Evolutionary conservation across 2,329 filamentous ascomycete genomes (phyloP), one percentile per base, ranked within the genome.

Genomic region (Colletotrichum acutatum): DNA sequence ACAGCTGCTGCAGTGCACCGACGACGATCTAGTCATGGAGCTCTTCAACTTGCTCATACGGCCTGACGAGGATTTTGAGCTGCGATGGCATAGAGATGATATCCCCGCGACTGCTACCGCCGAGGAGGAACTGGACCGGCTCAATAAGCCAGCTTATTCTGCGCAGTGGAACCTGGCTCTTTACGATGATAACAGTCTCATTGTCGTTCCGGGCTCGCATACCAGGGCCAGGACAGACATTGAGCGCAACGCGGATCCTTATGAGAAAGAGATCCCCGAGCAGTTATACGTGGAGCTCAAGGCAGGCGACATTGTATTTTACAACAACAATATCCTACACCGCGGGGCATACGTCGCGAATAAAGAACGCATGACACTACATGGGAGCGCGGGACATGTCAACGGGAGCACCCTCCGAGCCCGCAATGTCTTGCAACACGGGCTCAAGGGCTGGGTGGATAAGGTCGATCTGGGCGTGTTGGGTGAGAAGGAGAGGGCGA

Each of bases 141-240:
- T 97, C 64, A 79, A 80, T 1, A 84, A 89, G 74, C 89, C 90
- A 0, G 90, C 92, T 69, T 90, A 89, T 77, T 94, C 97, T 78
- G 92, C 94, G 49, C 95, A 98, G 84, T 98, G 94, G 89, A 98
- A 98, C 80, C 86, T 97, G 56, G 92, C 95, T 8, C 86, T 97
- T 8, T 95, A 91, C 79, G 90, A 92, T 46, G 95, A 97, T 80
- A 86, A 88, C 16, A 92, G 90, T 60, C 83, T 97, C 7, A 84
- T 97, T 8, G 90, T 97, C 0, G 89, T 97, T 0, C 95, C 95
- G 0, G 94, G 93, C 0, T 93, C 91, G 5, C 95, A 98, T 81
- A 83, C 80, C 32, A 89, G 95, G 7, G 89, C 93, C 42, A 85
- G 94, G 57, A 97, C 94, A 0, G 87, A 90, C 5, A 80, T 77